A percentile compares a stretch with the other conserved stretches of the same genome.
These are phyloP conservation scores for Medicago arabica DNA, from an alignment of 306 rosid genomes.

Conservation along the genomic window DNA sequence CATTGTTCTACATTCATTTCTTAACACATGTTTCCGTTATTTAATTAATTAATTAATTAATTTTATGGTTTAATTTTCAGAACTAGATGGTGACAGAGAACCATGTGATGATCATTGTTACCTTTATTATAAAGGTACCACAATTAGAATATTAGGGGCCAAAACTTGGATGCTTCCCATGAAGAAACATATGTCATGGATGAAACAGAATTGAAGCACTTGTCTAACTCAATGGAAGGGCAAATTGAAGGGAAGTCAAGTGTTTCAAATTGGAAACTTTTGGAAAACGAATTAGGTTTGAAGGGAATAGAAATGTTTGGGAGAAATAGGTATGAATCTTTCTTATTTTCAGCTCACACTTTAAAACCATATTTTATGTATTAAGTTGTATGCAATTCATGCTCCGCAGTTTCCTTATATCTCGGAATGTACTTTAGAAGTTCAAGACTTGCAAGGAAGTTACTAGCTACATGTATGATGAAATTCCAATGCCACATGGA, in stretches of 20 bases:
- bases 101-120: too few relatives aligned
- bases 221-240: too few relatives aligned
- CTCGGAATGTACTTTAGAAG: constrained; percentile 76
- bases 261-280: constrained; percentile 64
- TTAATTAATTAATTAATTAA: too few relatives aligned
- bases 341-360: constrained; percentile 22
- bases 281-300: constrained; percentile 74
- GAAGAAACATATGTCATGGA: too few relatives aligned
- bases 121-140: too few relatives aligned
- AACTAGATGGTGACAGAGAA: too few relatives aligned
- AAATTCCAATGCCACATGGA: constrained; percentile 52
- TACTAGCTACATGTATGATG: constrained; percentile 68
- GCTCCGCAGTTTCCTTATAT: constrained; percentile 80
- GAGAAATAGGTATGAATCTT: constrained; percentile 66
- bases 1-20: constrained; percentile 1
- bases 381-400: constrained; percentile 1
- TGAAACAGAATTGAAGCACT: too few relatives aligned
- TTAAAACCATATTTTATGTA: background rate
- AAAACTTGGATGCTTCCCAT: too few relatives aligned
- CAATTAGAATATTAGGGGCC: too few relatives aligned
- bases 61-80: too few relatives aligned
- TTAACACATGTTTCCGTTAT: constrained; percentile 13
- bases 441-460: constrained; percentile 85
- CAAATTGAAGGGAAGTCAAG: constrained; percentile 31
- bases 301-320: constrained; percentile 93